These are phyloP conservation scores for Porpolomopsis calyptriformis DNA, from an alignment of 768 basidiomycete species.

Conservation along the genomic window DNA sequence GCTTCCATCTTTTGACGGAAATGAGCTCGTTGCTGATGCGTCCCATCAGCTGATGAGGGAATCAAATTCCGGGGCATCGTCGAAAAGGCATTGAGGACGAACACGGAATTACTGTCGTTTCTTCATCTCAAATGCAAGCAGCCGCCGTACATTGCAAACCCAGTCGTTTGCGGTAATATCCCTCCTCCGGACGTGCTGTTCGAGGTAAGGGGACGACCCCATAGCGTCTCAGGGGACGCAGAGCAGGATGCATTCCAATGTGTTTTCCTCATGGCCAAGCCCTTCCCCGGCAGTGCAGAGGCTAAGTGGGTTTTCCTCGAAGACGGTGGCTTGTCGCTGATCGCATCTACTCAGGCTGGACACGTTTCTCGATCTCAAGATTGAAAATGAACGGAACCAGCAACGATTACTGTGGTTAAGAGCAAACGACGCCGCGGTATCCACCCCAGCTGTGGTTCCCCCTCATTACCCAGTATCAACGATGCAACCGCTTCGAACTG, in stretches of 20 bases:
- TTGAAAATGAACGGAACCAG: conserved; percentile 75
- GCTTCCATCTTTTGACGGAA: conserved; percentile 11
- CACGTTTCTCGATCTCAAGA: conserved; percentile 71
- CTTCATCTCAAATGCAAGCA: conserved; percentile 47
- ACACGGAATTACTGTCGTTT: conserved; percentile 44
- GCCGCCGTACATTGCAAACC: conserved; percentile 17
- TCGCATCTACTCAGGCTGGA: conserved; percentile 42
- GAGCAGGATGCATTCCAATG: conserved; percentile 36
- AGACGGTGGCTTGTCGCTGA: background rate
- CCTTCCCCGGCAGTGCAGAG: conserved; percentile 64
- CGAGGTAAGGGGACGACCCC: conserved; percentile 59
- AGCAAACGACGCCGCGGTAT: conserved; percentile 14
- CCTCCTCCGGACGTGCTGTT: conserved; percentile 45
- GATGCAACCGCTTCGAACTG: background rate
- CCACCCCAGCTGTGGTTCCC: conserved; percentile 8
- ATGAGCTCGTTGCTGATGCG: conserved; percentile 3
- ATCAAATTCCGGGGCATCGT: conserved; percentile 45
- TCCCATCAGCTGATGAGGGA: conserved; percentile 44
- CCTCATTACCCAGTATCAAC: background rate
- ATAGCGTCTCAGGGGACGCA: conserved; percentile 29
- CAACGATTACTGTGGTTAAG: conserved; percentile 41
- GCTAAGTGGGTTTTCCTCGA: conserved; percentile 40
- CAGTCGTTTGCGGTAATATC: conserved; percentile 15
- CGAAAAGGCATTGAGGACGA: conserved; percentile 40
- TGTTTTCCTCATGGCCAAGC: conserved; percentile 66